Base-by-base conservation (phyloP, 2,329 filamentous ascomycete species). In the Colletotrichum sansevieriae region DNA sequence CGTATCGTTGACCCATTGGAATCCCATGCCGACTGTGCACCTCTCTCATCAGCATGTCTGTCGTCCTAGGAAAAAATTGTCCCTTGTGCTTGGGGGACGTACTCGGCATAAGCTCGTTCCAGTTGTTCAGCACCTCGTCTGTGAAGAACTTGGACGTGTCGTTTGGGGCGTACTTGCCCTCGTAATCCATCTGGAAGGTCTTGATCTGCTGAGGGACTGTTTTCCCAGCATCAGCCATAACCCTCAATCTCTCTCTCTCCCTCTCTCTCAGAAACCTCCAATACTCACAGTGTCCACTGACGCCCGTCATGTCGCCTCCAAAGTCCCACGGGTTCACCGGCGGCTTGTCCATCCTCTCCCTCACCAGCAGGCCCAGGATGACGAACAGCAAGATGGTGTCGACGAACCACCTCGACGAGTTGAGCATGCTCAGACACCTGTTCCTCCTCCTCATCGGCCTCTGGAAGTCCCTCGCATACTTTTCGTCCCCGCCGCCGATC, bases 111-210 rank as follows among this genome's bases (percentile, higher is more conserved):
- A 83, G 73, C 51, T 74, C 72, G 2, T 82, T 72, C 81, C 81
- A 83, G 64, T 78, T 80, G 55, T 72, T 72, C 8, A 76, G 72
- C 1, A 74, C 75, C 58, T 75, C 73, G 0, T 77, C 72, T 0
- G 77, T 78, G 60, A 82, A 83, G 74, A 83, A 83, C 39, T 81
- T 78, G 18, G 79, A 78, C 10, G 77, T 76, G 59, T 82, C 80
- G 66, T 80, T 78, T 5, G 81, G 81, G 10, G 79, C 73, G 62
- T 78, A 83, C 51, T 70, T 63, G 49, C 62, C 65, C 63, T 71
- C n/a, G 75, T 77, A 56, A 79, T 80, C 25, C 76, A 79, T 4
- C 10, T 72, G 71, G 68, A 83, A 83, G 0, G 73, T 76, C 51
- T 74, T 79, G 67, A 83, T 77, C 60, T 82, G 78, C 47, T 82